Evolutionary conservation across 2,329 filamentous ascomycete genomes (phyloP), one percentile per base, ranked within the genome.

Genomic region (Apiospora phragmitis): DNA sequence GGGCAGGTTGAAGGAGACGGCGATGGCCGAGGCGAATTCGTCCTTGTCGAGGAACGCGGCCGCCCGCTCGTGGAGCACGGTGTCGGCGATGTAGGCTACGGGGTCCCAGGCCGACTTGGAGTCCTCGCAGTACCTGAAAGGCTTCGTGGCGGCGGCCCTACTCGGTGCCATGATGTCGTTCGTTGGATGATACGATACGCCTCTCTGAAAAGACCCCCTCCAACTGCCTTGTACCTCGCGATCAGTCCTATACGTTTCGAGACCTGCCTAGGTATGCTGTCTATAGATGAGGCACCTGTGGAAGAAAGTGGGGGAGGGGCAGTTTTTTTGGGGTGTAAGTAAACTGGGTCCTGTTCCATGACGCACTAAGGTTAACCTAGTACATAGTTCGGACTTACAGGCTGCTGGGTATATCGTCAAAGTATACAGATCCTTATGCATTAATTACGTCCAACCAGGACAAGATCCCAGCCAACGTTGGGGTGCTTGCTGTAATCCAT

Each of bases 11-110:
- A 88, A 83, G 71, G 85, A 82, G 26, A 79, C 75, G 68, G 81
- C 76, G 71, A 85, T 83, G 72, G 86, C 86, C 67, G 77, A 78
- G 73, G 81, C 79, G 68, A 88, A 77, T 76, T 87, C 82, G 68
- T 82, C 75, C 16, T 77, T 74, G n/a, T 76, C 72, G 55, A 88
- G 80, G n/a, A 80, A 75, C 1, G 73, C 73, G 29, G 81, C 79
- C 55, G 80, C 82, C 68, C 79, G 76, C 51, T 80, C 75, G 71
- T 83, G 83, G 12, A 81, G 80, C 6, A 78, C 76, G 18, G 75
- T 65, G 76, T 87, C 83, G 29, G 78, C 71, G 72, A 83, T 76
- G 70, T 83, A 81, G 16, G 80, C 73, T 9, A 80, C 77, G 3
- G 86, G 85, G 45, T 81, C 79, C 74, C 87, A 87, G 43, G 78